Base-by-base conservation (phyloP, 495 filamentous ascomycete species). In the Copromyces sp. region DNA sequence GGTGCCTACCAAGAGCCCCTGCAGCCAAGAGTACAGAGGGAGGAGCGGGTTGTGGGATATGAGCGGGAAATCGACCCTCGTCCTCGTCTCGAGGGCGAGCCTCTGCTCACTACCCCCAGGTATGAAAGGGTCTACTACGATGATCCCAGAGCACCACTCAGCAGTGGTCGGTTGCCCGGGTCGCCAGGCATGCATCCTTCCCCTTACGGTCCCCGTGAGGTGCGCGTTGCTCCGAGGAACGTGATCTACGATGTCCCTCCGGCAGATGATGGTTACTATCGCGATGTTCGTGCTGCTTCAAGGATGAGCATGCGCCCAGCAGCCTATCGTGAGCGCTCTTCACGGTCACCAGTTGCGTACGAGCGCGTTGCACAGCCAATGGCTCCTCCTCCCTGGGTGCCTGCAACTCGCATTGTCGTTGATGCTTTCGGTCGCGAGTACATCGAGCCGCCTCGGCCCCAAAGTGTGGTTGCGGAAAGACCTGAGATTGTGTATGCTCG, bases 391-490 rank as follows among this genome's bases (percentile, higher is more conserved):
- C 88, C 91, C 38, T 84, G 87, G 37, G 85, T 85, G 35, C 86
- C 87, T 2, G 73, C 81, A n/a, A 74, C 82, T 41, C 87, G 91
- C 68, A 88, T 93, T 72, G 81, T 93, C 61, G 81, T 94, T 68
- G 91, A 93, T 78, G 86, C 90, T 70, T 88, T 87, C 80, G 92
- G 92, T 32, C 89, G 89, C 72, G 86, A 92, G 76, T 94, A 90
- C 75, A 81, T 90, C 68, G 91, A 92, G 77, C 85, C 86, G 40
- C 80, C 89, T 8, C 77, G 86, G 24, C 80, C 87, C 29, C 40
- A 77, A 24, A 73, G 82, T 12, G 75, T 82, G 17, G 71, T 83
- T 39, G 79, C 85, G 40, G 81, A 85, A 38, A 86, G 85, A 5
- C 75, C 84, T 1, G 84, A 86, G 68, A 69, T 83, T 32, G 68